Evolutionary conservation across 2,329 filamentous ascomycete species (phyloP).

Genomic region (Beauveria brongniartii): DNA sequence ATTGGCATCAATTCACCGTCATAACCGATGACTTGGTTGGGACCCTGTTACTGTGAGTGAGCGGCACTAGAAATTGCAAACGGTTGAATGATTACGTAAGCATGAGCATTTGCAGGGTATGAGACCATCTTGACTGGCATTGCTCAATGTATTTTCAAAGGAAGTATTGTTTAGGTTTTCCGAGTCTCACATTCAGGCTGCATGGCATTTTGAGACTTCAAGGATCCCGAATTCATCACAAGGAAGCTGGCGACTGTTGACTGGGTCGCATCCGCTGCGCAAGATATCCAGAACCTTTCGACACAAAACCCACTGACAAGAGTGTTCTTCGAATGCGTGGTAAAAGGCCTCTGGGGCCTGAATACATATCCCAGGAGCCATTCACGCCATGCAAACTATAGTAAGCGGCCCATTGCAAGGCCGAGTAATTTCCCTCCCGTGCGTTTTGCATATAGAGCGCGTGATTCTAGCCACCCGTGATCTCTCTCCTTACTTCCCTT

Average conservation of each 20-base stretch:
- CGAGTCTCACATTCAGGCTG: no score
- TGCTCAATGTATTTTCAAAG: not conserved
- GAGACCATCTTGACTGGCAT: not conserved
- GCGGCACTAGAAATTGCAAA: not conserved
- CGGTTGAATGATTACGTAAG: not conserved
- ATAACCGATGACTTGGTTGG: not conserved
- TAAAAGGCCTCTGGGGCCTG: not conserved
- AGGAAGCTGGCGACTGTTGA: no score
- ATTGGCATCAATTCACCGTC: not conserved
- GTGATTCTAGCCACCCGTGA: no score
- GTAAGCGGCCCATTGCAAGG: not conserved
- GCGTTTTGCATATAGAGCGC: not conserved
- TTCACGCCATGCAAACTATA: no score
- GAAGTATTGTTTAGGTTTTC: not conserved
- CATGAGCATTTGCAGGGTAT: not conserved
- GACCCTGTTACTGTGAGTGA: not conserved
- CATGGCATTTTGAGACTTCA: not conserved
- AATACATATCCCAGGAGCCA: not conserved
- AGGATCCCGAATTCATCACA: no score
- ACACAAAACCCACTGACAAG: no score
- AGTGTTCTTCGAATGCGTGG: no score
- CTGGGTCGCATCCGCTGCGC: no score
- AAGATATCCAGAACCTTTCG: no score
- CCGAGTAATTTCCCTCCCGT: not conserved
- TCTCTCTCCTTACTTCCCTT: no score